Evolutionary conservation across 1,139 yeast genomes (phyloP), one percentile per base, ranked within the genome.

Genomic region (Spencermartinsiella ligniputridi): DNA sequence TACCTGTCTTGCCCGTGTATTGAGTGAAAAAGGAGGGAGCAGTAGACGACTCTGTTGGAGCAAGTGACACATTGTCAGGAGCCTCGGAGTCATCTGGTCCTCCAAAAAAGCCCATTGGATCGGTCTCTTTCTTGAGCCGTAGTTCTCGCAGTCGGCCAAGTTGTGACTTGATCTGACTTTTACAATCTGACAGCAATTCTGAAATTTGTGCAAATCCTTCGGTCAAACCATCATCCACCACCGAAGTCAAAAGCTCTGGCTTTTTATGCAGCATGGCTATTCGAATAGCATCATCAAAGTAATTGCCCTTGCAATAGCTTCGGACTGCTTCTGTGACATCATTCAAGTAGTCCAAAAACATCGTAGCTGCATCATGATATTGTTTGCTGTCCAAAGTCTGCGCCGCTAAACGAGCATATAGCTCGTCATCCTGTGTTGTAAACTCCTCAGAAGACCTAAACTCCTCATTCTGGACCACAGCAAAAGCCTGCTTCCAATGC

Each of bases 51-150:
- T 89, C 97, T 0, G 97, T 85, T 1, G 96, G 94, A 0, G 97
- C 97, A 51, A 94, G 76, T 0, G 97, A 90, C 2, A 94, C 95
- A 63, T 90, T 86, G 64, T 92, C 99, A 0, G 96, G 92, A 52
- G 87, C 95, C 39, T 75, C 71, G 35, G 79, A 86, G 11, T 54
- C 61, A 8, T 55, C 60, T 3, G 52, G 53, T 3, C 56, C 63
- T 8, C 68, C 72, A 61, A 83, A 88, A 59, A 88, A 92, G 2
- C 86, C 82, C 58, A 80, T 81, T 5, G 97, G 97, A 63, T 90
- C 96, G 48, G 78, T 82, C 41, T 72, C 76, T 58, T 90, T 92
- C 70, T 89, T 90, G 13, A 75, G 73, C 56, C 98, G 77, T 45
- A 94, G 72, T 56, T 89, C 97, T 44, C 96, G 75, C 50, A 94